phyloP scores from a whole-genome alignment of 495 filamentous ascomycete species.

The Xylaria intraflava region DNA sequence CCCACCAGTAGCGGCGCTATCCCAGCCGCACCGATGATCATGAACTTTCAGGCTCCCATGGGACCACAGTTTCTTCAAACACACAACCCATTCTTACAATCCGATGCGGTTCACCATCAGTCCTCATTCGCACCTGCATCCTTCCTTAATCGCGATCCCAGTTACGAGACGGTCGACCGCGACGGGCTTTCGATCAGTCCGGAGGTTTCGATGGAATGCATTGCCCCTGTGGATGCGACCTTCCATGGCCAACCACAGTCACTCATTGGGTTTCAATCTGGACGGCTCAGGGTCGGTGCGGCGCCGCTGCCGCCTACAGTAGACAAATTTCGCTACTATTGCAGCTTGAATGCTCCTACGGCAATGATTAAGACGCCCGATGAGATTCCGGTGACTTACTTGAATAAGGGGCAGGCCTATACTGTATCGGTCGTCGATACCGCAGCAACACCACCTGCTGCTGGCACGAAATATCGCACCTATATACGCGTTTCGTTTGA shows the following conservation, averaged over 20 bases:
- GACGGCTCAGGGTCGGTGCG: slow-evolving; percentile 38
- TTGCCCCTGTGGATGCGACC: slow-evolving; percentile 43
- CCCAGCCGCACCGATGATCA: slow-evolving; percentile 45
- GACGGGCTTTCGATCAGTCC: slow-evolving; percentile 57
- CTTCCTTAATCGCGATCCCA: slow-evolving; percentile 69
- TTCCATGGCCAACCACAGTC: slow-evolving; percentile 44
- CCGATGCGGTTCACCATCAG: slow-evolving; percentile 47
- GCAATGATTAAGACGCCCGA: slow-evolving; percentile 87
- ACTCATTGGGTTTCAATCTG: slow-evolving; percentile 35
- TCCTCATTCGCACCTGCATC: slow-evolving; percentile 69
- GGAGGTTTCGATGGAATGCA: slow-evolving; percentile 38
- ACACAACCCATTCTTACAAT: slow-evolving; percentile 66
- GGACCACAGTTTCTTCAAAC: slow-evolving; percentile 60
- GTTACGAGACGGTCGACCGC: slow-evolving; percentile 70
- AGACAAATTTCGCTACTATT: slow-evolving; percentile 80
- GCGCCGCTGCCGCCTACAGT: slow-evolving; percentile 36
- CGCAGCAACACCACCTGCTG: slow-evolving; percentile 30
- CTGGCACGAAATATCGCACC: slow-evolving; percentile 66
- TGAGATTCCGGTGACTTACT: slow-evolving; percentile 90
- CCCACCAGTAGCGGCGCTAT: slow-evolving; percentile 56
- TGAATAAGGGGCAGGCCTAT: slow-evolving; percentile 96
- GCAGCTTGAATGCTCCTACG: slow-evolving; percentile 85
- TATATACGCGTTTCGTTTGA: slow-evolving; percentile 90
- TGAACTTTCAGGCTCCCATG: slow-evolving; percentile 56
- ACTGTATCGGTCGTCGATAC: slow-evolving; percentile 73